phyloP scores from a whole-genome alignment of 176 grass and related monocot species.

The Oryza brachyantha region DNA sequence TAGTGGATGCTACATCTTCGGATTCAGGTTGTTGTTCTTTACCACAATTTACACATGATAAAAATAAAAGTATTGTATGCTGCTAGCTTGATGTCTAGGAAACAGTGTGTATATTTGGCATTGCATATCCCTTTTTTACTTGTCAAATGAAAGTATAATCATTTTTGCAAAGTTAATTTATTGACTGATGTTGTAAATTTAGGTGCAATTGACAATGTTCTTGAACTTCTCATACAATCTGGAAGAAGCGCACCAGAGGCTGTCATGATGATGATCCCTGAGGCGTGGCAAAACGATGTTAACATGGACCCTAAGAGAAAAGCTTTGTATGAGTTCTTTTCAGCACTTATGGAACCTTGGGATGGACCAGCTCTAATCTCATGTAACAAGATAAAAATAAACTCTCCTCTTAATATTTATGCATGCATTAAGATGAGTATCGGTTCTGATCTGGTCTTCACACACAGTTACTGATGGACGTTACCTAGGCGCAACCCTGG shows the following conservation, averaged over 20 bases:
- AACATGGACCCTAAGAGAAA: conserved; percentile 56
- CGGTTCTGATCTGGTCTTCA: not conserved
- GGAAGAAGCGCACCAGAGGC: conserved; percentile 60
- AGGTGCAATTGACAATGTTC: conserved; percentile 66
- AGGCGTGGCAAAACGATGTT: conserved; percentile 67
- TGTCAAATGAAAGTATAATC: not conserved
- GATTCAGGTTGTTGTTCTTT: conserved; percentile 65
- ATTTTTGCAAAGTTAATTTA: not conserved
- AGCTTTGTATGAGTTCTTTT: conserved; percentile 60
- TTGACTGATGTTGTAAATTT: conserved; percentile 3
- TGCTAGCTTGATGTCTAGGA: not conserved
- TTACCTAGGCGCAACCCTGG: conserved; percentile 67
- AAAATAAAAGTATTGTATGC: not conserved
- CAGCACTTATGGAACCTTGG: conserved; percentile 75
- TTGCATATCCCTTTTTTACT: not conserved
- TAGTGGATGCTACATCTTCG: conserved; percentile 83
- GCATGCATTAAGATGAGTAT: not conserved
- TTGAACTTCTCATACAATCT: conserved; percentile 55
- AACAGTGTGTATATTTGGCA: not conserved
- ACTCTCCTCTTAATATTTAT: not conserved
- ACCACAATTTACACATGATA: not conserved
- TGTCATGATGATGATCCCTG: conserved; percentile 83
- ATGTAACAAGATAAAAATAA: conserved; percentile 38
- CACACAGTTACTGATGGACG: conserved; percentile 59
- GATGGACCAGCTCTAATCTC: conserved; percentile 66